Evolutionary conservation across 306 rosid species (phyloP).

Genomic region (Astragalus membranaceus): DNA sequence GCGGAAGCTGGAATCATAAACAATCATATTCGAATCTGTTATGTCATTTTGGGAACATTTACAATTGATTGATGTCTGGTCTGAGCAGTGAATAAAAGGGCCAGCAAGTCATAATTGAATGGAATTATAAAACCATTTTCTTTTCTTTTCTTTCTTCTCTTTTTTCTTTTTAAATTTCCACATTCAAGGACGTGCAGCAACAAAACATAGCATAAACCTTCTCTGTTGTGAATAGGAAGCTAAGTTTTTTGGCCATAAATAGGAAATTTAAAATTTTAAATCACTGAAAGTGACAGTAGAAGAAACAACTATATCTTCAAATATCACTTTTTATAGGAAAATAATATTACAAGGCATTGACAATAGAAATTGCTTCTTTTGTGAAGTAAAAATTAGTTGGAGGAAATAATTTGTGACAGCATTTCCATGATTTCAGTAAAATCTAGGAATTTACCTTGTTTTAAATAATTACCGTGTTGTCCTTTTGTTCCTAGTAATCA

Average conservation of each 20-base stretch:
- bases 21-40: neutral
- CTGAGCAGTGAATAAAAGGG: neutral
- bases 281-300: neutral
- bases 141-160: too few relatives aligned
- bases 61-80: neutral
- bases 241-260: neutral
- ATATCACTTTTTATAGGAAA: neutral
- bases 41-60: conserved; percentile 8
- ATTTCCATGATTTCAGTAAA: too few relatives aligned
- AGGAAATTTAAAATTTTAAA: conserved; percentile 11
- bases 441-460: too few relatives aligned
- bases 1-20: conserved; percentile 73
- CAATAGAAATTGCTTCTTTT: conserved; percentile 1
- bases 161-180: neutral
- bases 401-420: too few relatives aligned
- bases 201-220: neutral
- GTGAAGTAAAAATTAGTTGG: conserved; percentile 1
- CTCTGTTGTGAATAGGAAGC: neutral
- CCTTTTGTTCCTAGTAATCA: too few relatives aligned
- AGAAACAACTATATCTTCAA: neutral
- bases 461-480: too few relatives aligned
- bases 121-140: neutral
- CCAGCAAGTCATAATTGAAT: neutral
- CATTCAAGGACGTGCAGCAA: neutral
- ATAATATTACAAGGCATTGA: neutral